Evolutionary conservation across 352 stramenopile genomes (phyloP).

Genomic region (Pythium aristosporum): DNA sequence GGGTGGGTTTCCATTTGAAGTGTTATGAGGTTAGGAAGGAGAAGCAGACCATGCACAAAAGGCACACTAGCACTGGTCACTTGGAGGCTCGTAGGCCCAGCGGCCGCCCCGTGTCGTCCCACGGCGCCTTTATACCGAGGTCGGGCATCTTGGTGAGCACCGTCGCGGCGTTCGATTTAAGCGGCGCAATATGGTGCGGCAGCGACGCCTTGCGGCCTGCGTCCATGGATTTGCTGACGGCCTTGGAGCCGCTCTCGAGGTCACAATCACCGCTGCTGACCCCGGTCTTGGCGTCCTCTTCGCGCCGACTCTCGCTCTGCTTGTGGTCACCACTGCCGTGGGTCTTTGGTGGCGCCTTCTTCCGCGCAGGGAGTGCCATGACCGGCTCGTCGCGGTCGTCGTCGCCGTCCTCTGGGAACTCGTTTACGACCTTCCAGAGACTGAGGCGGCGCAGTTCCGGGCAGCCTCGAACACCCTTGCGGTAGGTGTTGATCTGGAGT

Average conservation of each 20-base stretch:
- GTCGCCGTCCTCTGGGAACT: conserved; percentile 46
- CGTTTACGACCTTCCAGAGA: conserved; percentile 80
- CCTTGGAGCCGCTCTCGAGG: conserved; percentile 24
- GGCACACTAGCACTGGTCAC: conserved; percentile 15
- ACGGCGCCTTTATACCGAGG: conserved; percentile 71
- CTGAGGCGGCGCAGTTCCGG: conserved; percentile 66
- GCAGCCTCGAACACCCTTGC: conserved; percentile 62
- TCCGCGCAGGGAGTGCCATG: conserved; percentile 32
- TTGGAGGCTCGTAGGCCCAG: conserved; percentile 62
- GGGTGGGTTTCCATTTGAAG: not conserved
- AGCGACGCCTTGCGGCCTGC: conserved; percentile 60
- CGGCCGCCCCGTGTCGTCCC: conserved; percentile 71
- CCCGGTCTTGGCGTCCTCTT: conserved; percentile 55
- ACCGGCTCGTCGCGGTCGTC: conserved; percentile 37
- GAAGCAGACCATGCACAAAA: not conserved
- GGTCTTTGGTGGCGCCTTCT: conserved; percentile 18
- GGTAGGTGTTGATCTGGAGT: conserved; percentile 84
- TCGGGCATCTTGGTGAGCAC: conserved; percentile 69
- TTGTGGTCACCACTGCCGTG: conserved; percentile 44
- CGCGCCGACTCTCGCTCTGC: conserved; percentile 49
- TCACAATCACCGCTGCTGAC: conserved; percentile 1
- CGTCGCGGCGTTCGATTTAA: conserved; percentile 54
- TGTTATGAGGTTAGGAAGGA: not conserved
- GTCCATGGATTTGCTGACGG: conserved; percentile 47
- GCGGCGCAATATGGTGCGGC: conserved; percentile 74